Conservation (phyloP, 2,329 filamentous ascomycete species). For the Alternaria angustiovoidea region DNA sequence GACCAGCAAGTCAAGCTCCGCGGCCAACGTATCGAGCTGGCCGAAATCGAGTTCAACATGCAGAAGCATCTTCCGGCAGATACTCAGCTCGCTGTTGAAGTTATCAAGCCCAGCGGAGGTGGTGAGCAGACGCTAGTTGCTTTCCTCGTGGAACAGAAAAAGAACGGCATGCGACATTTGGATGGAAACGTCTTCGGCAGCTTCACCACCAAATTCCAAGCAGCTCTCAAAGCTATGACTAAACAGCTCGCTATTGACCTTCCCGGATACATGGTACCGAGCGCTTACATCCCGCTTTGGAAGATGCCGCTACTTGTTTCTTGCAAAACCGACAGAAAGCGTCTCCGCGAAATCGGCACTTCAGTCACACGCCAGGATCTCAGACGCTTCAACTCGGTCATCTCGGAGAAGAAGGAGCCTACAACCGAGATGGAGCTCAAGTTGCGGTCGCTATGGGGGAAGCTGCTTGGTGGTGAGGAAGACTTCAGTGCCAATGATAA, state of each 20-base stretch:
- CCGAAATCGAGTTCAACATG: conserved; percentile 52
- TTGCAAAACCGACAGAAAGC: conserved; percentile 48
- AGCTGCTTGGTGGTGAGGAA: conserved; percentile 42
- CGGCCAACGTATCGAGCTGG: conserved; percentile 51
- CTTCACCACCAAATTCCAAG: conserved; percentile 44
- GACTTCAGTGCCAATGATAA: conserved; percentile 47
- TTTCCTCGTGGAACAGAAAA: conserved; percentile 44
- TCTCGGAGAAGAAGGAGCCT: conserved; percentile 55
- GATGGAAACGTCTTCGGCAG: conserved; percentile 44
- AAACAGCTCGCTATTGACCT: conserved; percentile 39
- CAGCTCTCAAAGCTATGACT: conserved; percentile 39
- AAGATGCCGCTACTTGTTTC: conserved; percentile 48
- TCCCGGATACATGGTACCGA: conserved; percentile 49
- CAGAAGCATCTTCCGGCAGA: conserved; percentile 50
- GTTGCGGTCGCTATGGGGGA: conserved; percentile 42
- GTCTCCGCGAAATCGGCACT: conserved; percentile 44
- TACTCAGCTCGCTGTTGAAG: conserved; percentile 58
- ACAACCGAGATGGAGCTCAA: conserved; percentile 43
- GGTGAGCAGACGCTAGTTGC: conserved; percentile 46
- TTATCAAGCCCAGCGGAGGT: conserved; percentile 53
- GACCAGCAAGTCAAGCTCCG: conserved; percentile 54
- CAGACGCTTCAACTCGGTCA: conserved; percentile 40
- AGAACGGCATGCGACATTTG: conserved; percentile 38
- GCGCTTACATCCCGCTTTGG: conserved; percentile 47
- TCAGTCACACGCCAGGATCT: conserved; percentile 44